Base-by-base conservation (phyloP, 352 stramenopile species). In the Saprolegnia diclina region DNA sequence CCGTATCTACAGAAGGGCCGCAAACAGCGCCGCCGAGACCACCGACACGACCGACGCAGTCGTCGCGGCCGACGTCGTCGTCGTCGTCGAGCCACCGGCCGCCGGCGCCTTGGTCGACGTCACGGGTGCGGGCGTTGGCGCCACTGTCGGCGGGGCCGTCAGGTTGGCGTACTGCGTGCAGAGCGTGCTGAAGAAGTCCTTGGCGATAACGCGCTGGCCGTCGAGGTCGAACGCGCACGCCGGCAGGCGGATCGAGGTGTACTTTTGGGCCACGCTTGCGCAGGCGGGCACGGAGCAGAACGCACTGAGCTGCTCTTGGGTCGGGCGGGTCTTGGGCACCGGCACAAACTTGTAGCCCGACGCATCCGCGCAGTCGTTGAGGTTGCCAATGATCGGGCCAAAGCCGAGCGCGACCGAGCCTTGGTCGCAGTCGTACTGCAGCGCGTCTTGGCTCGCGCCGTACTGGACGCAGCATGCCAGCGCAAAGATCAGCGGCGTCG, bases 261-360 rank as follows among this genome's bases (percentile, higher is more conserved):
- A 63, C 24, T 37, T 63, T 14, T 29, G 22, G 24, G 55, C 55
- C 14, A 32, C 55, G 6, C 26, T 48, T 2, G 42, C 4, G 55
- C 55, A 63, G 6, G 9, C 55, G 16, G 55, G 35, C n/a, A 48
- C 14, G 13, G 55, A 63, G 55, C 55, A 63, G 35, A 63, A 63
- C 7, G 40, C 24, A 10, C 6, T 48, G 24, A 63, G 35, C 40
- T 63, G 55, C 1, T 45, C 29, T 29, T 63, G 26, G 7, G 55
- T 63, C 26, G 55, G 55, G n/a, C 26, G 55, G 24, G 3, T 29
- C 35, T 13, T 32, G 13, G 55, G 55, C 55, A 37, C 35, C 14
- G 55, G 55, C 24, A 63, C 24, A 37, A 63, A 63, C 1, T 45
- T 26, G 55, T 63, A 63, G 9, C 55, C 55, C 1, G 55, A 63